Base-by-base conservation (phyloP, 371 early-diverging fungal genomes). In the Mortierella sp. region DNA sequence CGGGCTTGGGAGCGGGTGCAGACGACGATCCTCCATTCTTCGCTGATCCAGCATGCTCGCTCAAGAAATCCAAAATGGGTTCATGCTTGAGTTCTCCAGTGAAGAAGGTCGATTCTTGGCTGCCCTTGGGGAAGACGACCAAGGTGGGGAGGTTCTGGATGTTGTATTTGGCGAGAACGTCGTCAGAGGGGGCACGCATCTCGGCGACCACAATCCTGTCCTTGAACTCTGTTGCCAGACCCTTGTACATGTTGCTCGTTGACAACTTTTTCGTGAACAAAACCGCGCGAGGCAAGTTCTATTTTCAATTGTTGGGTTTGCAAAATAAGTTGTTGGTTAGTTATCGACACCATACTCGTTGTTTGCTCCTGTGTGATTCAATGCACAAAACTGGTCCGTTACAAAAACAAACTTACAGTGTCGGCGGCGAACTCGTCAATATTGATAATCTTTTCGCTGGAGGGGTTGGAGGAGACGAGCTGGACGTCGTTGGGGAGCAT, bases 161-260 rank as follows among this genome's bases (percentile, higher is more conserved):
- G 42, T 91, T 91, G 77, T 93, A 94, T 73, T 88, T 87, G 4
- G 88, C 89, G 55, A 92, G 71, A 34, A 93, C 73, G 4, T 80
- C 90, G 75, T 88, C 88, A 63, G 91, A 93, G 0, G 94, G 88
- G 21, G 90, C 85, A 55, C 92, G 90, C 6, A 96, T 94, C 78
- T 95, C 95, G 5, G 95, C 98, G 54, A 97, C 90, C 54, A 91
- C 60, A 87, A 97, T 86, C 44, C 92, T 92, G 74, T 92, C 90
- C 70, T 91, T 88, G 84, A 93, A 95, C 71, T 95, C 95, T 42
- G 95, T 91, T 6, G 97, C 95, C 13, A 98, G 80, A 28, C 96
- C 96, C 87, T 97, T 97, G 90, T 95, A 95, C 70, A 98, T 90
- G 50, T 95, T 92, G 26, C 97, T 93, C 0, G 96, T 93, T 3